Conservation (phyloP, 768 basidiomycete species). For the Lepiota brunneoincarnata region DNA sequence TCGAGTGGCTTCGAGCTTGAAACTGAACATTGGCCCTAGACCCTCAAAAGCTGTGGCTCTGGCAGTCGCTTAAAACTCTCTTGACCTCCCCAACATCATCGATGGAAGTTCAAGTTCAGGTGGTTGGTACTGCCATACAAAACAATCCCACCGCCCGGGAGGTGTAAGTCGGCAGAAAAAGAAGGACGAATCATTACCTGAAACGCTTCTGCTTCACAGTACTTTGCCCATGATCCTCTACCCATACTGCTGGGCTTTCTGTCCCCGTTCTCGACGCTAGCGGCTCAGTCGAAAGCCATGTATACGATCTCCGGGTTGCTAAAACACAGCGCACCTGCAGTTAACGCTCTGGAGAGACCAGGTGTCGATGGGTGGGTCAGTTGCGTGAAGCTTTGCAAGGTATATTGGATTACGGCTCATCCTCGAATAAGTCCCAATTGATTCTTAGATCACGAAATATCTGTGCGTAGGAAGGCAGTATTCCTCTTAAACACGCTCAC, state of each 20-base stretch:
- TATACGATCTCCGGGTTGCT: conserved; percentile 78
- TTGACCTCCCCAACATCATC: conserved; percentile 52
- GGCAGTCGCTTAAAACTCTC: conserved; percentile 73
- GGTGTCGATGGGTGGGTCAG: conserved; percentile 59
- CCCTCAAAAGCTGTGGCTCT: conserved; percentile 71
- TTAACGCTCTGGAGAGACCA: conserved; percentile 44
- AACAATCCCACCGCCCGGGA: conserved; percentile 86
- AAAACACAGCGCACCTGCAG: conserved; percentile 74
- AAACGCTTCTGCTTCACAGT: conserved; percentile 34
- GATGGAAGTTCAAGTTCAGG: conserved; percentile 68
- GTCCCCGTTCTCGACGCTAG: conserved; percentile 42
- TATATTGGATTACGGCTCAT: conserved; percentile 19
- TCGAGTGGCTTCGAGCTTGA: not conserved
- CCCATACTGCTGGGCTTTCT: conserved; percentile 62
- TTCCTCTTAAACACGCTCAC: conserved; percentile 80
- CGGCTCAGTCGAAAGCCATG: conserved; percentile 76
- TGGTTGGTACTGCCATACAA: conserved; percentile 85
- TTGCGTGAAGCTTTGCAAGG: conserved; percentile 63
- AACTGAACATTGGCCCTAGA: conserved; percentile 41
- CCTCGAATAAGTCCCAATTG: not conserved
- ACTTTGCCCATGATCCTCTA: conserved; percentile 64
- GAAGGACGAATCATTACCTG: not conserved
- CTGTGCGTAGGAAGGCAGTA: conserved; percentile 72
- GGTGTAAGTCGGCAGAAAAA: conserved; percentile 44
- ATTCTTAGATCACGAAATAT: conserved; percentile 67